Evolutionary conservation across 495 filamentous ascomycete species (phyloP), one percentile per base, ranked within the genome.

Genomic region (Trichoderma gamsii): DNA sequence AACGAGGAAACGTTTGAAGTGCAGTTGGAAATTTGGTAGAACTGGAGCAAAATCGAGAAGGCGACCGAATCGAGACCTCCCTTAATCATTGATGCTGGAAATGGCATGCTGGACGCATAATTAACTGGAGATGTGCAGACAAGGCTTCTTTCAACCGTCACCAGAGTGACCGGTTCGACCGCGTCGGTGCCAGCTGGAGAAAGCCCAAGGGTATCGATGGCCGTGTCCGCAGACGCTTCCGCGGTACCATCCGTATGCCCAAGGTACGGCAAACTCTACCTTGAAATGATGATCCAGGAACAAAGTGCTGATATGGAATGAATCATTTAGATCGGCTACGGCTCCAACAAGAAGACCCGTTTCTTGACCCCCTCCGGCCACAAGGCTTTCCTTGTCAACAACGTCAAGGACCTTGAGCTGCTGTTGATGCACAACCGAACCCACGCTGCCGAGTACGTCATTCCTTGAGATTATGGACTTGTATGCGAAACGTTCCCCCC

Each of bases 351-450:
- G 87, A 98, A 97, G 88, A 99, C 95, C 77, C 87, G 90, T 71
- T 93, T 98, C 86, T 88, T 97, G 87, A 97, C 93, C 89, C 96
- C 95, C 78, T 96, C 92, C 76, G 95, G 95, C 83, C 95, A 97
- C 89, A 98, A 98, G 87, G 93, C 95, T 69, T 99, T 99, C 89
- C 89, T 98, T 78, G 95, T 99, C 83, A 89, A 92, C 87, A 98
- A 97, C 87, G 78, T 88, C 81, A 83, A 87, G 77, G 96, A 98
- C 76, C 89, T 99, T 77, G 94, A 98, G 83, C 89, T 99, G 70
- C 90, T 99, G 73, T 87, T 99, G 70, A 99, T 99, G 95, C 96
- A 99, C 89, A 98, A 98, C 90, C 89, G 89, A 79, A 97, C 92
- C 79, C 97, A 88, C 83, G 95, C 95, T 79, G 95, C 95, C 77